A percentile compares a stretch with the other conserved stretches of the same genome.
These are phyloP conservation scores for Ulota crispa DNA, from an alignment of 225 moss, liverwort and hornwort species.

Conservation along the genomic window DNA sequence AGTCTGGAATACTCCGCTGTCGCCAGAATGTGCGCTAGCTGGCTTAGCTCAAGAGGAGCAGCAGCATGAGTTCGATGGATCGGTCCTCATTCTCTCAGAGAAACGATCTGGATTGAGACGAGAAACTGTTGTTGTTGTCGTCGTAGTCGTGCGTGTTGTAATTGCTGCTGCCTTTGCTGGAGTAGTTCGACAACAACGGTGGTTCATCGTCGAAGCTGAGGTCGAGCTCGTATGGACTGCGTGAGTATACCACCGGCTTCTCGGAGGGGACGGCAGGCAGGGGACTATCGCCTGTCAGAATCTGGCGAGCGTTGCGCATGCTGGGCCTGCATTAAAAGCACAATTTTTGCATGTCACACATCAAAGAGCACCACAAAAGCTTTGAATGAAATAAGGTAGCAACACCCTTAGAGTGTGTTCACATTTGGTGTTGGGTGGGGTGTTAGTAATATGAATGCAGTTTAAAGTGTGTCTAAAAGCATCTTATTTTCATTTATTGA, in stretches of 20 bases:
- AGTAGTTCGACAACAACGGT: neutral
- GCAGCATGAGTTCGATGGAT: too few relatives aligned
- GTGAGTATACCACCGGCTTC: conserved; percentile 35
- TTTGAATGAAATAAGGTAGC: too few relatives aligned
- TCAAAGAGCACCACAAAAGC: neutral
- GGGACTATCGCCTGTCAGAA: conserved; percentile 36
- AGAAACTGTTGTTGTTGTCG: conserved; percentile 30
- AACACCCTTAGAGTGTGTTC: too few relatives aligned
- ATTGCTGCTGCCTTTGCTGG: conserved; percentile 32
- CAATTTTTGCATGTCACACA: neutral
- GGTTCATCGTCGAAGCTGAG: conserved; percentile 1
- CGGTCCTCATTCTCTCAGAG: neutral
- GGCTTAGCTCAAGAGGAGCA: too few relatives aligned
- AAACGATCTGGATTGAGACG: conserved; percentile 37
- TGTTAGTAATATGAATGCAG: too few relatives aligned
- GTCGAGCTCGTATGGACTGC: conserved; percentile 24
- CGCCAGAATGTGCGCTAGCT: too few relatives aligned
- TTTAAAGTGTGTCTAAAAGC: too few relatives aligned
- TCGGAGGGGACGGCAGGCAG: conserved; percentile 37
- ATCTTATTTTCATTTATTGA: too few relatives aligned
- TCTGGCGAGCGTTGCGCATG: conserved; percentile 50
- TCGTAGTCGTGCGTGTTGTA: neutral
- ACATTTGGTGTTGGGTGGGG: too few relatives aligned
- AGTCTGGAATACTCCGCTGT: conserved; percentile 1
- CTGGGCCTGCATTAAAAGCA: conserved; percentile 12